phyloP scores from a whole-genome alignment of 2,329 filamentous ascomycete species.

The Xylariaceae sp. region DNA sequence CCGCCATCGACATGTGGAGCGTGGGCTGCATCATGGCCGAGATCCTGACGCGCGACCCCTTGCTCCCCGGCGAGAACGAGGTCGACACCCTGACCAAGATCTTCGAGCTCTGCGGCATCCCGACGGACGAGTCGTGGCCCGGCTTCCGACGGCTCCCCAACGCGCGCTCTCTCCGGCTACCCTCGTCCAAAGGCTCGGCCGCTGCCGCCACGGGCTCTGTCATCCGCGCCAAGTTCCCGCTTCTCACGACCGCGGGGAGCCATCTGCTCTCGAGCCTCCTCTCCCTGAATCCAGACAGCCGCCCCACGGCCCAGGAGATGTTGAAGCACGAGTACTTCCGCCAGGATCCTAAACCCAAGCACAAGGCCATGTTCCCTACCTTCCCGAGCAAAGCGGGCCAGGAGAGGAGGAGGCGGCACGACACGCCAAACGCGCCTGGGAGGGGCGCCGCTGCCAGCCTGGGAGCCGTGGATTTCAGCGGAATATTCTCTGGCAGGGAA shows the following conservation, averaged over 20 bases:
- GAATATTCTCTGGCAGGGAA: conserved; percentile 63
- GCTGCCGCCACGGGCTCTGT: conserved; percentile 42
- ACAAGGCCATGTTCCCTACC: conserved; percentile 88
- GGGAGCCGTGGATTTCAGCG: conserved; percentile 58
- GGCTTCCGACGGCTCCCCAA: conserved; percentile 82
- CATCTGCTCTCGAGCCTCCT: conserved; percentile 65
- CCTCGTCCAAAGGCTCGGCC: conserved; percentile 34
- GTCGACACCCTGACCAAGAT: conserved; percentile 84
- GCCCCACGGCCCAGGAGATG: conserved; percentile 69
- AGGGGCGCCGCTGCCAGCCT: conserved; percentile 60
- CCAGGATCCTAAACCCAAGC: conserved; percentile 86
- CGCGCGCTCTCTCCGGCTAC: conserved; percentile 70
- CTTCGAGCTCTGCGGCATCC: conserved; percentile 83
- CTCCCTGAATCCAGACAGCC: conserved; percentile 63
- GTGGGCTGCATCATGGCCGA: conserved; percentile 95
- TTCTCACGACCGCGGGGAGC: conserved; percentile 70
- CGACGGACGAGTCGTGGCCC: conserved; percentile 78
- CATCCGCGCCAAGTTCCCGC: conserved; percentile 73
- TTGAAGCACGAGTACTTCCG: conserved; percentile 78
- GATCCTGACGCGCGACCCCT: conserved; percentile 72
- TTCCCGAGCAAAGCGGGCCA: conserved; percentile 94
- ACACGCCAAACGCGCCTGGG: conserved; percentile 77
- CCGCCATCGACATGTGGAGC: conserved; percentile 89
- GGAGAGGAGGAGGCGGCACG: conserved; percentile 68
- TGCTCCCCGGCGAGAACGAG: conserved; percentile 87